Base-by-base conservation (phyloP, 352 stramenopile species). In the Globisporangium iwayamae region DNA sequence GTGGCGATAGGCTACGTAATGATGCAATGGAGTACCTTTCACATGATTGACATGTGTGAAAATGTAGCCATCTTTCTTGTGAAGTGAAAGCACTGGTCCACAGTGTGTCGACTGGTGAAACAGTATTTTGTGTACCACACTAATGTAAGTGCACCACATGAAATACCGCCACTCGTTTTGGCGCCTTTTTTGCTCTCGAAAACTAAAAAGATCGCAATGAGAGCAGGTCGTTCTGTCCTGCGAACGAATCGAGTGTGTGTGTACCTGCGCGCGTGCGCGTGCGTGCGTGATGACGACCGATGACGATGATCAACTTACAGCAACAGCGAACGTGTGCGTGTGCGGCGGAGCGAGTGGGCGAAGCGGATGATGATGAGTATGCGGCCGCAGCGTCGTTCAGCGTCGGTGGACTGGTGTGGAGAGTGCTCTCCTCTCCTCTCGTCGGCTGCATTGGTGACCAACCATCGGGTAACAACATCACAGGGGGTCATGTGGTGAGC, bases 281-380 rank as follows among this genome's bases (percentile, higher is more conserved):
- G 7, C 34, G 14, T 28, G 16, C 28, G 50, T 39, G 28, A 55
- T 28, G 50, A 55, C 50, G 50, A 28, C 50, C 28, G 50, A 56
- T 56, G 50, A 56, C n/a, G 50, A 56, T 28, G 14, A 56, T 41
- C 36, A 41, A 11, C 36, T 41, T 39, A 39, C 50, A 39, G 50
- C 50, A 39, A 25, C 30, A n/a, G 14, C 50, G 50, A 3, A 39
- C 14, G 50, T 28, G 50, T 11, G 50, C 14, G 14, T 56, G 28
- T 39, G 50, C 8, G 25, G 20, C 20, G 9, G 25, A 39, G 50
- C 9, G 50, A 39, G 5, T 39, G 50, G 28, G 28, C 36, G 36
- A 41, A 56, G 28, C 39, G 50, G 28, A 11, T 8, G 50, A 14
- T 8, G 14, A 5, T 4, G 13, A 20, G 30, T 38, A 1, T 39